phyloP scores from a whole-genome alignment of 208 protist genomes.

The Herpetomonas tarakana region DNA sequence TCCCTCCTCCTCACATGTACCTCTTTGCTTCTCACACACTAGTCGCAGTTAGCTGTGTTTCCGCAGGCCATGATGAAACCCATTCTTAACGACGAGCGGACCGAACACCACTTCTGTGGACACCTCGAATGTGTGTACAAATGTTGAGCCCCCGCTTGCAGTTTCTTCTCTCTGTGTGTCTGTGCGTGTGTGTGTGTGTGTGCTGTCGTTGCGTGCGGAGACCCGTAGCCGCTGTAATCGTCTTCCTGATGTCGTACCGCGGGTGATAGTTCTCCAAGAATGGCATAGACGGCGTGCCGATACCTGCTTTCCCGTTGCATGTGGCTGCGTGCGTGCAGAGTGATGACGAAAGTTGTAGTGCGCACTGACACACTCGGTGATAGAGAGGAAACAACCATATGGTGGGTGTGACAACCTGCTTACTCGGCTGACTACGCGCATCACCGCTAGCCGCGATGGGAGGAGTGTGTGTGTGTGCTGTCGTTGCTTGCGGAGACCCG shows the following conservation, averaged over 20 bases:
- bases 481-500: background rate
- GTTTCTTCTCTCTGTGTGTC: background rate
- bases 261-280: conserved; percentile 1
- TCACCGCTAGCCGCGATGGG: too few relatives aligned
- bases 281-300: too few relatives aligned
- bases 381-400: too few relatives aligned
- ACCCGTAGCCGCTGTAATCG: background rate
- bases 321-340: too few relatives aligned
- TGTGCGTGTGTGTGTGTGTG: background rate
- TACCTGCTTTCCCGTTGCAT: too few relatives aligned
- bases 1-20: too few relatives aligned
- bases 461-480: background rate
- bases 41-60: too few relatives aligned
- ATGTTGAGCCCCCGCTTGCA: background rate
- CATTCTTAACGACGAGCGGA: conserved; percentile 1
- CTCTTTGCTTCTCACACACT: too few relatives aligned
- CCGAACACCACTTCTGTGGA: background rate
- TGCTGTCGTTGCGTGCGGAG: background rate
- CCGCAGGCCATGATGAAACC: background rate
- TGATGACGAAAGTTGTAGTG: too few relatives aligned
- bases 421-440: too few relatives aligned
- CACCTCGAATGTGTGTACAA: conserved; percentile 1
- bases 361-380: too few relatives aligned
- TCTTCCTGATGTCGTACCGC: background rate
- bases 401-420: too few relatives aligned